phyloP scores from a whole-genome alignment of 352 stramenopile species.

The Hyaloperonospora brassicae region DNA sequence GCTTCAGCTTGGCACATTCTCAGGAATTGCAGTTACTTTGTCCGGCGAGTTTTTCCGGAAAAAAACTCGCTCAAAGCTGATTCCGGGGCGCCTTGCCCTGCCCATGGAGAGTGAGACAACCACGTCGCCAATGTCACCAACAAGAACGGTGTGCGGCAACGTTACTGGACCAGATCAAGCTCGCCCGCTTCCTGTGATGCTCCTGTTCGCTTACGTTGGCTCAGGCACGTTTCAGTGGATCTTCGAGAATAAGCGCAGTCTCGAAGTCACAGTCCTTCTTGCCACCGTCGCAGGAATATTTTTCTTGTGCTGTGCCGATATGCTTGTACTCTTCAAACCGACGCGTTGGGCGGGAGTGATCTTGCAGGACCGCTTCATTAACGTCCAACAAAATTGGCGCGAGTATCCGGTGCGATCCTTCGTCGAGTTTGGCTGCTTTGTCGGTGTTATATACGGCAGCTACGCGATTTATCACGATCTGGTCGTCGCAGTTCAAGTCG shows the following conservation, averaged over 20 bases:
- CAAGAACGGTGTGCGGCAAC: conserved; percentile 9
- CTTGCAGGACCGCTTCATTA: conserved; percentile 76
- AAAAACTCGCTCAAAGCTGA: conserved; percentile 47
- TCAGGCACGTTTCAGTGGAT: conserved; percentile 86
- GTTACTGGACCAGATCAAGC: conserved; percentile 10
- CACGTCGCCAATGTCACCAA: conserved; percentile 18
- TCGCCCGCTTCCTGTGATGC: conserved; percentile 46
- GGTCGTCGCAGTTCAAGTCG: conserved; percentile 72
- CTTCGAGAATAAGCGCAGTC: conserved; percentile 78
- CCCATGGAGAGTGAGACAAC: conserved; percentile 18
- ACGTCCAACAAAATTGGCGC: conserved; percentile 63
- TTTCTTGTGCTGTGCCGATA: conserved; percentile 77
- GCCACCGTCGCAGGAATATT: conserved; percentile 71
- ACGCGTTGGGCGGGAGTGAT: conserved; percentile 69
- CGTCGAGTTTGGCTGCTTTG: conserved; percentile 75
- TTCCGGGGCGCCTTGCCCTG: conserved; percentile 35
- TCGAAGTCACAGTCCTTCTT: conserved; percentile 73
- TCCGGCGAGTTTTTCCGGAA: conserved; percentile 71
- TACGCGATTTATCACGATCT: conserved; percentile 80
- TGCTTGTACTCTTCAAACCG: conserved; percentile 50
- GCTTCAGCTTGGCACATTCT: conserved; percentile 77
- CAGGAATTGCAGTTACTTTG: conserved; percentile 68
- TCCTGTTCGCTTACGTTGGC: conserved; percentile 80
- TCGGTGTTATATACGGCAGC: conserved; percentile 84
- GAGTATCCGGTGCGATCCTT: conserved; percentile 74